Percentiles rank a stretch among this genome's conserved stretches.
Evolutionary conservation across 257 asterid species (phyloP).

Genomic region (Solanum bulbocastanum): DNA sequence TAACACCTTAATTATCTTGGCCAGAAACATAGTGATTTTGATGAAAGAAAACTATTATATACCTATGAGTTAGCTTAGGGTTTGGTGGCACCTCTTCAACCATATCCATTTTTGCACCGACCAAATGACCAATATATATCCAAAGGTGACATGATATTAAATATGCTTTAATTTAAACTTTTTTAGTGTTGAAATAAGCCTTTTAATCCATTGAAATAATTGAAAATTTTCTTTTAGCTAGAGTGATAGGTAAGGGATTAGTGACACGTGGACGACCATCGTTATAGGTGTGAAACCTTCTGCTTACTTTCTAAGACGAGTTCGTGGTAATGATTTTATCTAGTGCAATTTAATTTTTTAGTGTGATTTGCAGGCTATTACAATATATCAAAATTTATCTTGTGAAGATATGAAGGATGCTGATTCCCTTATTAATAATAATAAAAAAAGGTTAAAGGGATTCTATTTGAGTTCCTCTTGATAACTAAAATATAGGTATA

Average conservation of each 20-base stretch:
- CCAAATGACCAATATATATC: not conserved
- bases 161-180: not conserved
- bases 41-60: not conserved
- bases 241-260: not conserved
- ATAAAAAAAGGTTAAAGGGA: not conserved
- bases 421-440: not conserved
- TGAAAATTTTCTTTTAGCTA: not conserved
- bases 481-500: not conserved
- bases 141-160: not conserved
- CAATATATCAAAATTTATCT: accelerated
- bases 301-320: too few relatives aligned
- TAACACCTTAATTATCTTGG: not conserved
- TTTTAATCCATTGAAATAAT: not conserved
- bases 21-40: not conserved
- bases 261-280: too few relatives aligned
- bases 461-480: not conserved
- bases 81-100: not conserved
- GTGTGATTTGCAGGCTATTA: not conserved
- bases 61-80: not conserved
- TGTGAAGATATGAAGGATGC: too few relatives aligned
- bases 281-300: too few relatives aligned
- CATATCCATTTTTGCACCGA: not conserved
- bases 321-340: too few relatives aligned
- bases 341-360: not conserved
- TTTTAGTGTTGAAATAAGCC: not conserved